Evolutionary conservation across 208 protist genomes (phyloP), one percentile per base, ranked within the genome.

Genomic region (Trypanosoma avium): DNA sequence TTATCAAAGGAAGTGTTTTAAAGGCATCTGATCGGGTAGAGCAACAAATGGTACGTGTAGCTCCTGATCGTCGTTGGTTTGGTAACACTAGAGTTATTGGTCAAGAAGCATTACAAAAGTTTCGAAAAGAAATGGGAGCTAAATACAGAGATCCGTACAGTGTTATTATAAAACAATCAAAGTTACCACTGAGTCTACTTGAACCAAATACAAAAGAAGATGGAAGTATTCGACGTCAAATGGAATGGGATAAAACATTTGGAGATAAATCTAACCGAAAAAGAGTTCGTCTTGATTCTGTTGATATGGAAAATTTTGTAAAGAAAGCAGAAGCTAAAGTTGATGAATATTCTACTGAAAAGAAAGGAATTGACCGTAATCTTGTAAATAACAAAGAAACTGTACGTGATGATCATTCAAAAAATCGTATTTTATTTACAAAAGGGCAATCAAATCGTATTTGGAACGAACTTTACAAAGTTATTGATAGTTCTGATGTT

Each of bases 401-500:
- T 15, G 9, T 52, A 12, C 59, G 50, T 46, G 63, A 59, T 7
- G 94, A 97, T 77, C 88, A 89, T 65, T 78, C 79, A 26, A 88
- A 94, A 62, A 85, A 95, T 58, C 79, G 95, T 35, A 75, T 90
- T 50, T 87, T 99, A 42, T 97, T 99, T 60, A 86, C 91, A 22
- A 99, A 99, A 74, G 99, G 98, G 40, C 97, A 99, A 73, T 99
- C 98, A 0, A 97, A 98, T 49, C 84, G 99, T 56, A 99, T 99
- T 86, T 99, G 98, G 97, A 92, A 90, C 32, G 99, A 99, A 81
- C 81, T 99, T 22, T 99, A 99, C 85, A 99, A 99, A 64, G 98
- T 99, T 10, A 97, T 99, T 59, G 99, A 99, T 78, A 99, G 97
- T 32, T 98, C 96, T 15, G 99, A 99, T 80, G 98, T 99, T n/a